A percentile compares a stretch with the other conserved stretches of the same genome.
phyloP scores from a whole-genome alignment of 2,329 filamentous ascomycete species.

The Neonectria hederae region DNA sequence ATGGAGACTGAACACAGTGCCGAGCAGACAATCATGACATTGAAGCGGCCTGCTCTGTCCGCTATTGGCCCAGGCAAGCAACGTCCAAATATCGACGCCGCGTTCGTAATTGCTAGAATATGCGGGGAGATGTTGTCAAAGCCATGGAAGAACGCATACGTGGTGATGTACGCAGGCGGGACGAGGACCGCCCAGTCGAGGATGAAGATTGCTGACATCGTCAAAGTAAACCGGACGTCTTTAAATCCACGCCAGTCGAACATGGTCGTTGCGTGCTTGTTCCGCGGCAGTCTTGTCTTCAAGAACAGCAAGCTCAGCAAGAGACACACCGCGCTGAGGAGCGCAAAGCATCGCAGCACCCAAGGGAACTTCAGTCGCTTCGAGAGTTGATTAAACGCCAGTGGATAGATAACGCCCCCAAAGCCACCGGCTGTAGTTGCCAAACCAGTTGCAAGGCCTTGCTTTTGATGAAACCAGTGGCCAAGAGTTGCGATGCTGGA shows the following conservation, averaged over 20 bases:
- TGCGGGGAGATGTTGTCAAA: not conserved
- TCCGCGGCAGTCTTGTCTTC: conserved; percentile 57
- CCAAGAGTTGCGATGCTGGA: conserved; percentile 73
- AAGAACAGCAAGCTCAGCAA: conserved; percentile 46
- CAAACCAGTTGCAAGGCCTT: conserved; percentile 75
- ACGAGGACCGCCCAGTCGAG: conserved; percentile 19
- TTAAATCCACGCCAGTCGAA: conserved; percentile 4
- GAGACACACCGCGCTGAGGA: conserved; percentile 36
- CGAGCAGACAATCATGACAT: conserved; percentile 16
- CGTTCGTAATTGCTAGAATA: conserved; percentile 19
- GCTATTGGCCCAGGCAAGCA: conserved; percentile 14
- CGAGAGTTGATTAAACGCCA: conserved; percentile 43
- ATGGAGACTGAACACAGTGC: conserved; percentile 9
- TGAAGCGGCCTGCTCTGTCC: conserved; percentile 16
- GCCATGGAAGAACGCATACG: conserved; percentile 12
- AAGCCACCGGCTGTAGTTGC: conserved; percentile 71
- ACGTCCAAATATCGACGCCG: conserved; percentile 11
- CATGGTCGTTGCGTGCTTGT: conserved; percentile 50
- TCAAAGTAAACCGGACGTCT: not conserved
- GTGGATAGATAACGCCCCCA: conserved; percentile 63
- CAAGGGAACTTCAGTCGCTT: conserved; percentile 42
- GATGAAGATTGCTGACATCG: conserved; percentile 11
- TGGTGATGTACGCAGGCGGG: conserved; percentile 13
- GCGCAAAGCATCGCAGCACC: conserved; percentile 44
- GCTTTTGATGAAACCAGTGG: conserved; percentile 72